Base-by-base conservation (phyloP, 352 stramenopile species). In the Aphanomyces astaci region DNA sequence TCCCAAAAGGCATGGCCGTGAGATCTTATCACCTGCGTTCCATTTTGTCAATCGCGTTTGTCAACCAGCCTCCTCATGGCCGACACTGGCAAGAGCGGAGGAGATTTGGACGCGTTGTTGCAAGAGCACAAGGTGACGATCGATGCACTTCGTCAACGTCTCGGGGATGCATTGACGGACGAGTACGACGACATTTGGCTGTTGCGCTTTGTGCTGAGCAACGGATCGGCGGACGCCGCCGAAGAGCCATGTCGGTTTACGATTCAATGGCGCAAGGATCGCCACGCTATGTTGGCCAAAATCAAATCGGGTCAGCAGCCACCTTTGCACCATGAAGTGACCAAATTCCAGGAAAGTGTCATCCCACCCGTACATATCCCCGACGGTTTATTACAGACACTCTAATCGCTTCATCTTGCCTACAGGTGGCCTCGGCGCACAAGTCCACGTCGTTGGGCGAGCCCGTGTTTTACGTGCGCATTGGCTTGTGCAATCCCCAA, bases 151-250 rank as follows among this genome's bases (percentile, higher is more conserved):
- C 19, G 27, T 10, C 11, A 11, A 9, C 32, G 22, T 17, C 30
- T 66, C 27, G 5, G 30, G 15, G 60, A 66, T 31, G 60, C 36
- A 4, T 25, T 66, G 7, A 27, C 15, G 4, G 39, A 36, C n/a
- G 25, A 66, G 5, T 65, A 49, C 32, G 39, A 66, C 43, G 60
- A 66, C 32, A 4, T 66, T 4, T 66, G 60, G 60, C 48, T 66
- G 15, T 17, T 66, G 27, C 60, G 60, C 43, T 66, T 66, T 24
- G 2, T 66, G 15, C n/a, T 66, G 7, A 66, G 39, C 36, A 66
- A 66, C 28, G 40, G 40, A 17, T 56, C 11, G 9, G 11, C 43
- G 27, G 27, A 48, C 3, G 60, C 36, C 27, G 22, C 30, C 30
- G 60, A 56, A 56, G 60, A 57, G 32, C 60, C 60, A 9, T 40